A percentile compares a stretch with the other conserved stretches of the same genome.
Conservation (phyloP, 768 basidiomycete species). For the Hortiboletus flavorubellus region DNA sequence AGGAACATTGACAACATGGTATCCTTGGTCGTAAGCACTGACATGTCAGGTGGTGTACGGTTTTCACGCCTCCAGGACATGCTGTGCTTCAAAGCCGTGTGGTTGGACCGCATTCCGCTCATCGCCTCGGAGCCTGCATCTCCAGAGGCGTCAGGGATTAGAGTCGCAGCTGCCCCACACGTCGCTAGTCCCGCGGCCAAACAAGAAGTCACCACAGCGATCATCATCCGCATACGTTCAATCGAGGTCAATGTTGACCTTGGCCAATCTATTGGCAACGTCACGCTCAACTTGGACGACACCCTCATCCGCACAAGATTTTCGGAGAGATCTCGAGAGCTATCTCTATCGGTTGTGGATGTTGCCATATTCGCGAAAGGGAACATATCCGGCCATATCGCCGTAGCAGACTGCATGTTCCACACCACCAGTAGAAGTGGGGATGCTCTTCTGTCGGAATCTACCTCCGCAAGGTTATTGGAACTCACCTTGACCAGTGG, state of each 20-base stretch:
- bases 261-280: conserved; percentile 77
- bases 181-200: conserved; percentile 17
- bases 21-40: conserved; percentile 80
- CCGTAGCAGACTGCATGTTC: conserved; percentile 70
- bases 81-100: conserved; percentile 92
- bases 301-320: conserved; percentile 64
- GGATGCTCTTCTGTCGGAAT: conserved; percentile 33
- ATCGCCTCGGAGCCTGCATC: conserved; percentile 45
- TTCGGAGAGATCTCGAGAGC: conserved; percentile 55
- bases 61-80: conserved; percentile 90
- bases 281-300: conserved; percentile 62
- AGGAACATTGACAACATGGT: conserved; percentile 48
- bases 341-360: conserved; percentile 64
- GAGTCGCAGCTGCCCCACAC: conserved; percentile 11
- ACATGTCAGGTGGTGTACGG: conserved; percentile 72
- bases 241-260: conserved; percentile 78
- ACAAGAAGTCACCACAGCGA: conserved; percentile 53
- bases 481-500: conserved; percentile 76
- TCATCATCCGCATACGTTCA: conserved; percentile 69
- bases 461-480: conserved; percentile 50
- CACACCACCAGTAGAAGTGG: conserved; percentile 63
- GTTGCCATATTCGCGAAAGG: conserved; percentile 57
- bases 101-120: conserved; percentile 84
- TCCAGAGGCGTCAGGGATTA: conserved; percentile 19
- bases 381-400: conserved; percentile 65